Base-by-base conservation (phyloP, 2,329 filamentous ascomycete species). In the Cercospora beticola region DNA sequence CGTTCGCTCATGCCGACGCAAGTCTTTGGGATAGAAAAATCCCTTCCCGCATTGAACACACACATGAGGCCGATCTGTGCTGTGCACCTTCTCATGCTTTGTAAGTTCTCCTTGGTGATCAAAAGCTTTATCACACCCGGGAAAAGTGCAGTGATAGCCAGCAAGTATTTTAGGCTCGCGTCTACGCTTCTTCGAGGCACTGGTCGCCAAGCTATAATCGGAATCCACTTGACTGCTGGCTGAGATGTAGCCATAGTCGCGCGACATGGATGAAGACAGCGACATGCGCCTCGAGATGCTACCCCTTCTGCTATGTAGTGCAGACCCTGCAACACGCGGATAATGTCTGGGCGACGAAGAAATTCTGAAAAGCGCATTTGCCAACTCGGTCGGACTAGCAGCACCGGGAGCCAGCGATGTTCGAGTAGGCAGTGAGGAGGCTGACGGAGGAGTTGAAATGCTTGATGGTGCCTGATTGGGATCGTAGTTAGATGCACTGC, bases 221-320 rank as follows among this genome's bases (percentile, higher is more conserved):
- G 67, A 68, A 36, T 68, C 67, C 16, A 68, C 63, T 58, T 59
- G 49, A 28, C 67, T 68, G 36, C 67, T 68, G 26, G 67, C 67
- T n/a, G 67, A 68, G 49, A 65, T 64, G 18, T 68, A 68, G 57
- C 67, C 67, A 5, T 62, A 33, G 30, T 68, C 67, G 12, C 67
- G 63, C 12, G 66, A 68, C n/a, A 62, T 30, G 16, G 66, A 68
- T 7, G 66, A 68, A 14, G 62, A 65, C 10, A 49, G 33, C 2
- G 66, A 68, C 31, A 65, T 31, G 40, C 66, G 58, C 26, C 62
- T 46, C 5, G 66, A 68, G 12, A 60, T 33, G 40, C 64, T 65
- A 9, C 62, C 62, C 33, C 62, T 59, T 46, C 62, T 58, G 52
- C 62, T 65, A 30, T 65, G 62, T 21, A 65, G 33, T 23, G 66